Base-by-base conservation (phyloP, 2,329 filamentous ascomycete genomes). In the Aspergillus tubingensis region DNA sequence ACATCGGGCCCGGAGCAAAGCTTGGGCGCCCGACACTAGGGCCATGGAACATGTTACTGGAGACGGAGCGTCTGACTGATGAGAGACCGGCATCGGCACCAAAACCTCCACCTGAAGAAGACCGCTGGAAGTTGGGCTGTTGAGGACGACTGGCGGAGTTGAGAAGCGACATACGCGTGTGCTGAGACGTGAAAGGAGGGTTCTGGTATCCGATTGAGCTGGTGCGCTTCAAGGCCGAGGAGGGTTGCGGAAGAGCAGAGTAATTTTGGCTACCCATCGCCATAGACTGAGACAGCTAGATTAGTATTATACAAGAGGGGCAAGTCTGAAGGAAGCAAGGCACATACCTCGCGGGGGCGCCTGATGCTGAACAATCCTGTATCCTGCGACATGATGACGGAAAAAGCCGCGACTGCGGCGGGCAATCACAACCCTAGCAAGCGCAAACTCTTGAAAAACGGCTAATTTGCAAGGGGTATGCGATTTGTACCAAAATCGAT, bases 221-320 rank as follows among this genome's bases (percentile, higher is more conserved):
- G 30, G 91, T 90, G 76, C 95, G 91, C 82, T 99, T 99, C 85
- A 99, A 89, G 43, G 92, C 91, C 43, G 94, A 98, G 27, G 91
- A 85, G 8, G 95, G 94, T 79, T 96, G 92, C 19, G 95, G 95
- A 64, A 99, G 91, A 21, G 87, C 86, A 19, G 91, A 90, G 76
- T 92, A 94, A 76, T 88, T 87, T 75, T 87, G 94, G 72, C 88
- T 88, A 66, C 90, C 93, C 62, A 98, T 86, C 57, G 95, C 97
- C 92, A 78, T 59, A 10, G 60, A 51, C 38, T 54, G 52, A 57
- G 15, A 38, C 3, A 48, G 58, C 39, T 68, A 57, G 57, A 67
- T 70, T 59, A 70, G 65, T 57, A 50, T 32, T 8, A 30, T 27
- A 32, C 25, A 60, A 54, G 58, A 59, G 41, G 44, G 25, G 32